Evolutionary conservation across 1,284 basidiomycete genomes (phyloP).

Genomic region (Golubevia pallescens): DNA sequence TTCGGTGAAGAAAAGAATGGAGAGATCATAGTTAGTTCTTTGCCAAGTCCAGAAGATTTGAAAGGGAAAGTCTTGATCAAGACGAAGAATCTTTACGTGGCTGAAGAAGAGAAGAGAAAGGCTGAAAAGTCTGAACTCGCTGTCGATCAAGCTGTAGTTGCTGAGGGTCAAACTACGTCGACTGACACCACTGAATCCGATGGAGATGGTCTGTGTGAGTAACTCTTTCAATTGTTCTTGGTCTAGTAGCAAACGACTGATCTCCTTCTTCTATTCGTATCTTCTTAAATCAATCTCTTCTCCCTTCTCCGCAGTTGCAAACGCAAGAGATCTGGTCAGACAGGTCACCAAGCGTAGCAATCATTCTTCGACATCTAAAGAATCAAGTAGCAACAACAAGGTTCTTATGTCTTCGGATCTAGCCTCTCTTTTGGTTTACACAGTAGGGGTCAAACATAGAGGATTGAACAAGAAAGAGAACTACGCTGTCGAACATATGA

Average conservation of each 20-base stretch:
- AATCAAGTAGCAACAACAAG: no score
- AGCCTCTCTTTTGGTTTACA: conserved; percentile 84
- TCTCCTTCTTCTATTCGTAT: background rate
- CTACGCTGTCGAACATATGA: conserved; percentile 87
- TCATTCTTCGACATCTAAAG: no score
- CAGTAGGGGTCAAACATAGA: conserved; percentile 90
- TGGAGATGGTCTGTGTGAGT: conserved; percentile 14
- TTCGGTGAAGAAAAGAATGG: conserved; percentile 65
- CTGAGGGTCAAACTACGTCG: conserved; percentile 4
- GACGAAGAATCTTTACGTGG: conserved; percentile 31
- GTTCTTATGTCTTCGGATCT: conserved; percentile 75
- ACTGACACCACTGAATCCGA: conserved; percentile 26
- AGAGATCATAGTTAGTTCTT: conserved; percentile 25
- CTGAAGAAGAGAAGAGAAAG: conserved; percentile 3
- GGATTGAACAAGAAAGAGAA: conserved; percentile 88
- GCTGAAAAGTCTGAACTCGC: background rate
- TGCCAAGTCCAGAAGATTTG: conserved; percentile 88
- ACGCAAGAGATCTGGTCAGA: no score
- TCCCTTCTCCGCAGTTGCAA: no score
- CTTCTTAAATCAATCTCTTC: background rate
- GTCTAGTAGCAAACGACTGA: background rate
- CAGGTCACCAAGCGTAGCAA: no score
- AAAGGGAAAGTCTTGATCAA: conserved; percentile 84
- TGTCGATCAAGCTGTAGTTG: background rate
- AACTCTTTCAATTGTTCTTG: background rate